These are phyloP conservation scores for Marchantia paleacea DNA, from an alignment of 225 moss, liverwort and hornwort species.

Conservation along the genomic window DNA sequence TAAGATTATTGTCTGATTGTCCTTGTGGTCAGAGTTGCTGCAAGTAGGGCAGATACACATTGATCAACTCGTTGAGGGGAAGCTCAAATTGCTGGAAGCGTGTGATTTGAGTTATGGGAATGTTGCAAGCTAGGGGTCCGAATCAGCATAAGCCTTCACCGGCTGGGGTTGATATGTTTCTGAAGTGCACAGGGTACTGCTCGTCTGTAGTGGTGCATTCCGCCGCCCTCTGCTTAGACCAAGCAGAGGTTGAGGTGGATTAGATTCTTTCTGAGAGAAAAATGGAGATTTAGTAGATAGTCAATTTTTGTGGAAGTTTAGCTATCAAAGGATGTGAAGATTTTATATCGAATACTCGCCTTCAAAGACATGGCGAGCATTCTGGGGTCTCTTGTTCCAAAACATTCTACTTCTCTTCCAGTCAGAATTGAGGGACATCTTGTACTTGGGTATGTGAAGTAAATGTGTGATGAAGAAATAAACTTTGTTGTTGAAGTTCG, in stretches of 20 bases:
- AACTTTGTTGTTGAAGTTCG: too few relatives aligned
- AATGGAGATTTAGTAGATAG: neutral
- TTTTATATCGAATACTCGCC: neutral
- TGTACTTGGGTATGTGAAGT: neutral
- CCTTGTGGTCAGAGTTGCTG: conserved; percentile 20
- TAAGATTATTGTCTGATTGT: conserved; percentile 24
- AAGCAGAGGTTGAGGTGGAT: conserved; percentile 15
- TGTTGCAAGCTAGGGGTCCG: conserved; percentile 57
- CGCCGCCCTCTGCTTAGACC: neutral
- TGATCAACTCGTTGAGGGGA: conserved; percentile 25
- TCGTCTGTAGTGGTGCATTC: conserved; percentile 18
- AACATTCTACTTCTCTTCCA: neutral
- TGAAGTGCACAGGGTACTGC: neutral
- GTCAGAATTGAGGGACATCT: neutral
- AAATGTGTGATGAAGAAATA: neutral
- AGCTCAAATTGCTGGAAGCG: conserved; percentile 40
- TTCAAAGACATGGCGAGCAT: neutral
- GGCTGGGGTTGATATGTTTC: conserved; percentile 44
- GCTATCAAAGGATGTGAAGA: neutral
- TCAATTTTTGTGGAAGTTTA: conserved; percentile 11
- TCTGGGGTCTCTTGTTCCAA: neutral
- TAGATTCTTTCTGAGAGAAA: neutral
- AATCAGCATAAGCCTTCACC: conserved; percentile 47
- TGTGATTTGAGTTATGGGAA: conserved; percentile 52
- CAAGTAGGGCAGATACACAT: conserved; percentile 27